These are phyloP conservation scores for Lyophyllum atratum DNA, from an alignment of 768 basidiomycete species.

Conservation along the genomic window DNA sequence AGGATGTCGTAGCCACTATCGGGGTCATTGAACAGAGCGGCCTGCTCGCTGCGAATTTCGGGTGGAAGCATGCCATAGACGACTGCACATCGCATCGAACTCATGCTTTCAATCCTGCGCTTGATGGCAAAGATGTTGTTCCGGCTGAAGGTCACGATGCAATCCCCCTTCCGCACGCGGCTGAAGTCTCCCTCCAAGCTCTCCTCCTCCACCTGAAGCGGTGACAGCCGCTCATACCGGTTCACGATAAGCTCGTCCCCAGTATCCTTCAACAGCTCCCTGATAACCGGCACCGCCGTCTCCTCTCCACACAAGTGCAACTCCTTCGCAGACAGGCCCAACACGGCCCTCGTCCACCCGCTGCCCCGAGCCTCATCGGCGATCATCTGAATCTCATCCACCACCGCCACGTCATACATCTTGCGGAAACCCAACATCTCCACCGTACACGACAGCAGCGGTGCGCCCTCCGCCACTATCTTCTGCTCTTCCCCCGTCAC, in stretches of 20 bases:
- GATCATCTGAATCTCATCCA: constrained; percentile 98
- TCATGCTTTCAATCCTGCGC: constrained; percentile 64
- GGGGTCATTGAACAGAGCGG: constrained; percentile 86
- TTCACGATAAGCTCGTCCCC: constrained; percentile 83
- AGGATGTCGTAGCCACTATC: constrained; percentile 85
- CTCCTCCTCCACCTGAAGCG: constrained; percentile 67
- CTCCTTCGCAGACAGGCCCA: constrained; percentile 76
- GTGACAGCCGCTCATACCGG: constrained; percentile 87
- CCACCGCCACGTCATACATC: constrained; percentile 76
- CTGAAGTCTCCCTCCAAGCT: constrained; percentile 63
- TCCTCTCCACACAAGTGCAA: constrained; percentile 97
- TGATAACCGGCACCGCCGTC: constrained; percentile 81
- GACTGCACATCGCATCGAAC: constrained; percentile 83
- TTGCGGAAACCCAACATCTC: constrained; percentile 72
- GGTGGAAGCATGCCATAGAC: constrained; percentile 93
- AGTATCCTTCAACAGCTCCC: constrained; percentile 65
- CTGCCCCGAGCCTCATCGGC: constrained; percentile 75
- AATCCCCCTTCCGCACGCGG: constrained; percentile 79
- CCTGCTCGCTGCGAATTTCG: constrained; percentile 90
- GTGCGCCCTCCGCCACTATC: constrained; percentile 57
- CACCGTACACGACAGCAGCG: constrained; percentile 82
- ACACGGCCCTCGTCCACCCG: constrained; percentile 81
- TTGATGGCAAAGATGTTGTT: constrained; percentile 77
- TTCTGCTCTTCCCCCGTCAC: constrained; percentile 90
- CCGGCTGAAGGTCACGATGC: constrained; percentile 85